Percentiles rank a stretch among this genome's conserved stretches.
These are phyloP conservation scores for Starmera caribaea DNA, from an alignment of 805 yeast species.

Conservation along the genomic window DNA sequence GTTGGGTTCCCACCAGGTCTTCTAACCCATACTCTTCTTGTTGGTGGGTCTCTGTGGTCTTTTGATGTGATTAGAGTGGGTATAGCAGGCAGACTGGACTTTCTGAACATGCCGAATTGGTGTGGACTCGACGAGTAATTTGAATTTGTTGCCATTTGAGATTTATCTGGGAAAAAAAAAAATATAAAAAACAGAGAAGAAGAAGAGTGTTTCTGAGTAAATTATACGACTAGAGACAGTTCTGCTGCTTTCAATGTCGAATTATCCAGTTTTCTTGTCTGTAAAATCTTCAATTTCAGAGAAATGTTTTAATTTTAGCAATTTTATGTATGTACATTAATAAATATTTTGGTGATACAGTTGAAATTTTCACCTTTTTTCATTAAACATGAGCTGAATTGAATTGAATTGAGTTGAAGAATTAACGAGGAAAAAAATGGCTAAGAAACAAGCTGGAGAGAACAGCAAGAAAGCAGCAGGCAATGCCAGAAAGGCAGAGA, in stretches of 20 bases:
- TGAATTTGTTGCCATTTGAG: neutral
- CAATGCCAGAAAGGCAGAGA: constrained; percentile 57
- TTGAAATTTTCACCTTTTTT: no score
- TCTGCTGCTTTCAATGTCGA: no score
- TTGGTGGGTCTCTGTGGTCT: constrained; percentile 6
- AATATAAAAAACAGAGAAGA: no score
- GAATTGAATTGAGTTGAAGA: neutral
- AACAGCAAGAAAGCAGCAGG: constrained; percentile 53
- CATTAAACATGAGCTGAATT: no score
- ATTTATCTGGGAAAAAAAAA: neutral
- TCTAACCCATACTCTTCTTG: constrained; percentile 46
- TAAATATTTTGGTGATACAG: no score
- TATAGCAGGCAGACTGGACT: constrained; percentile 4
- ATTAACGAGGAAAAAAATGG: constrained; percentile 24
- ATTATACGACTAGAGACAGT: no score
- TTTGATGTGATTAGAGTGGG: constrained; percentile 8
- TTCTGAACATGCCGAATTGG: neutral
- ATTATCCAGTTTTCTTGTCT: no score
- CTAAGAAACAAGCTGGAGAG: constrained; percentile 34
- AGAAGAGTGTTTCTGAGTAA: no score
- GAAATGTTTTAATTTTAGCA: no score
- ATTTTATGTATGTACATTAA: no score
- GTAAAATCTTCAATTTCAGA: no score
- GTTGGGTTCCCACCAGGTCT: constrained; percentile 52
- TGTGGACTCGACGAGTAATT: neutral